Evolutionary conservation across 345 rosid genomes (phyloP).

Genomic region (Eutrema yunnanense): DNA sequence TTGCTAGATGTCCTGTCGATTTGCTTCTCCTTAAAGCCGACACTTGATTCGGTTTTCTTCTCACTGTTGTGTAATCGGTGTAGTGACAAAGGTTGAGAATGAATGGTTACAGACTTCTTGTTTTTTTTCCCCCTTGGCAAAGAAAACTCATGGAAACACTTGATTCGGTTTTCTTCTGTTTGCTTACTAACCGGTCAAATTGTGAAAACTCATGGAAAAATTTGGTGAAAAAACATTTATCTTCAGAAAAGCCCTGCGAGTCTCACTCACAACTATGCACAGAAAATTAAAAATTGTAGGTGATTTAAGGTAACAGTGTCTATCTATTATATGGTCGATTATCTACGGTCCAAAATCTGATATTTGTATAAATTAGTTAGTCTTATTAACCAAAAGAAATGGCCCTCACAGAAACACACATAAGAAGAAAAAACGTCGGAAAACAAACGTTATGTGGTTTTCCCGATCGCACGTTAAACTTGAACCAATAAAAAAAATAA

Average conservation of each 20-base stretch:
- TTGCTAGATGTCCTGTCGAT: not conserved
- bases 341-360: not conserved
- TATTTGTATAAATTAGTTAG: not conserved
- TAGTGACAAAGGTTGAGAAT: not conserved
- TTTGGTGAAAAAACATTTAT: not conserved
- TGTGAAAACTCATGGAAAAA: not conserved
- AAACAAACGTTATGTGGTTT: slow-evolving; percentile 5
- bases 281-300: not conserved
- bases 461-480: slow-evolving; percentile 12
- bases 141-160: too few species aligned
- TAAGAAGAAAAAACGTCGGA: not conserved
- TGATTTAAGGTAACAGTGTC: not conserved
- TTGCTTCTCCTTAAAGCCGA: not conserved
- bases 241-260: not conserved
- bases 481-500: slow-evolving; percentile 11
- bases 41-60: not conserved
- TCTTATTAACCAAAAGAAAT: slow-evolving; percentile 21
- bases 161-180: not conserved
- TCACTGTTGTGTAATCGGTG: not conserved
- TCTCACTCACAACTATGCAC: not conserved
- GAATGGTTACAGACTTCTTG: not conserved
- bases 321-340: not conserved
- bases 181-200: not conserved
- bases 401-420: slow-evolving; percentile 1
- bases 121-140: not conserved